Conservation (phyloP, 495 filamentous ascomycete genomes). For the Penicillium flavigenum region DNA sequence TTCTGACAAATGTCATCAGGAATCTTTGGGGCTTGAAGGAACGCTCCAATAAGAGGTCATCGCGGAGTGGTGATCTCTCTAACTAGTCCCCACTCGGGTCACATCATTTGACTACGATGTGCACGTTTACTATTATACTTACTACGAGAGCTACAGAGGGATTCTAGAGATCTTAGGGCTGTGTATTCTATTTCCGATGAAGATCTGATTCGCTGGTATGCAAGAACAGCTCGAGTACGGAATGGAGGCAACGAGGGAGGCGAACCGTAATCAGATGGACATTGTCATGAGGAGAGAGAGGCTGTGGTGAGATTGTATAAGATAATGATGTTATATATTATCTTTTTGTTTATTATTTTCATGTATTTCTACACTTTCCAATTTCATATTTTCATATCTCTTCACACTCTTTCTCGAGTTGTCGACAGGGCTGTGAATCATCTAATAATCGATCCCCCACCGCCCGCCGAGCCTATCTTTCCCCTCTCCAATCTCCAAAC, state of each 20-base stretch:
- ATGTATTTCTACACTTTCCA: neutral
- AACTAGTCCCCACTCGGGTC: conserved; percentile 18
- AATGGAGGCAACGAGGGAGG: conserved; percentile 32
- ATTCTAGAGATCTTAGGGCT: conserved; percentile 11
- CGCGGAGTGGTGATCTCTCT: conserved; percentile 21
- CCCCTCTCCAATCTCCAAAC: conserved; percentile 15
- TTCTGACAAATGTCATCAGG: conserved; percentile 30
- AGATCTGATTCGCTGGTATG: conserved; percentile 12
- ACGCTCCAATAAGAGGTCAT: conserved; percentile 26
- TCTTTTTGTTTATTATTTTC: neutral
- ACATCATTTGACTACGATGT: conserved; percentile 26
- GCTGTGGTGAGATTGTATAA: conserved; percentile 7
- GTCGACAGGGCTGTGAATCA: neutral
- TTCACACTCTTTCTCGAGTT: neutral
- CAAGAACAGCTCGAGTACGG: conserved; percentile 2
- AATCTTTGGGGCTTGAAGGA: conserved; percentile 46
- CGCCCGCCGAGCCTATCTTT: conserved; percentile 19
- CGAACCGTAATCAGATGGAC: conserved; percentile 28
- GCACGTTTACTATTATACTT: neutral
- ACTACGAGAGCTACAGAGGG: neutral
- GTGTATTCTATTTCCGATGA: neutral
- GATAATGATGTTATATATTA: neutral
- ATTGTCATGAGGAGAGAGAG: conserved; percentile 10
- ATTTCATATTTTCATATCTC: neutral
- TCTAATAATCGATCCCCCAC: conserved; percentile 6